phyloP scores from a whole-genome alignment of 257 asterid genomes.

The Echites panduratus region DNA sequence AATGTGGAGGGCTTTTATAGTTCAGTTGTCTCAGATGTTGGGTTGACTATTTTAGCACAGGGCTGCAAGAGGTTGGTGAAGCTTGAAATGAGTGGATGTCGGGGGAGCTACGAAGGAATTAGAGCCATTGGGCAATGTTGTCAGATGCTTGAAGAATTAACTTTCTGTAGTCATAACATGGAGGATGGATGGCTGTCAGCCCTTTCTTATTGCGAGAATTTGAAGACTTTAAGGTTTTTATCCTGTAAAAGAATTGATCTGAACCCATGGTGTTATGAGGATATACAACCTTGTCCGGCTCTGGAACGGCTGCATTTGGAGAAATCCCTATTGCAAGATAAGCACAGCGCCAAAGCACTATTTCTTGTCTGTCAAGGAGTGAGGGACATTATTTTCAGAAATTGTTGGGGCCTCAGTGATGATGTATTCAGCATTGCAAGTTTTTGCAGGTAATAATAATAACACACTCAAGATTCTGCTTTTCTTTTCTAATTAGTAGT shows the following conservation, averaged over 20 bases:
- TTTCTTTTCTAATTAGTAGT: not conserved
- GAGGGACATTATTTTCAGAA: slow-evolving; percentile 32
- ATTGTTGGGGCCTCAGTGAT: slow-evolving; percentile 63
- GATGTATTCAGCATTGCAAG: slow-evolving; percentile 44
- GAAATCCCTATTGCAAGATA: slow-evolving; percentile 59
- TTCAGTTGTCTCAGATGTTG: slow-evolving; percentile 54
- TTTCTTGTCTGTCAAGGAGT: slow-evolving; percentile 45
- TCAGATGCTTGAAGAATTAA: slow-evolving; percentile 60
- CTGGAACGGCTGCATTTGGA: slow-evolving; percentile 55
- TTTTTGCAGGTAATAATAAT: slow-evolving; percentile 45
- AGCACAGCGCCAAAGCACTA: slow-evolving; percentile 41
- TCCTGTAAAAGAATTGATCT: slow-evolving; percentile 57
- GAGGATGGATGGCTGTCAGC: slow-evolving; percentile 73
- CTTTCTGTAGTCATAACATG: slow-evolving; percentile 49
- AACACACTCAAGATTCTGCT: not conserved
- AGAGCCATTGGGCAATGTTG: slow-evolving; percentile 68
- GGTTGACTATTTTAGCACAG: slow-evolving; percentile 68
- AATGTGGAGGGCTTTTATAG: slow-evolving; percentile 40
- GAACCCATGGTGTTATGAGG: slow-evolving; percentile 30
- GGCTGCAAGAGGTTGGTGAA: slow-evolving; percentile 66
- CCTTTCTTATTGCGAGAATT: slow-evolving; percentile 48
- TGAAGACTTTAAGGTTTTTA: slow-evolving; percentile 49
- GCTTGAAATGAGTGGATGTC: slow-evolving; percentile 66
- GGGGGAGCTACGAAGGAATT: slow-evolving; percentile 68
- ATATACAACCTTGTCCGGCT: slow-evolving; percentile 39